Evolutionary conservation across 2,329 filamentous ascomycete genomes (phyloP).

Genomic region (Thielaviopsis euricoi): DNA sequence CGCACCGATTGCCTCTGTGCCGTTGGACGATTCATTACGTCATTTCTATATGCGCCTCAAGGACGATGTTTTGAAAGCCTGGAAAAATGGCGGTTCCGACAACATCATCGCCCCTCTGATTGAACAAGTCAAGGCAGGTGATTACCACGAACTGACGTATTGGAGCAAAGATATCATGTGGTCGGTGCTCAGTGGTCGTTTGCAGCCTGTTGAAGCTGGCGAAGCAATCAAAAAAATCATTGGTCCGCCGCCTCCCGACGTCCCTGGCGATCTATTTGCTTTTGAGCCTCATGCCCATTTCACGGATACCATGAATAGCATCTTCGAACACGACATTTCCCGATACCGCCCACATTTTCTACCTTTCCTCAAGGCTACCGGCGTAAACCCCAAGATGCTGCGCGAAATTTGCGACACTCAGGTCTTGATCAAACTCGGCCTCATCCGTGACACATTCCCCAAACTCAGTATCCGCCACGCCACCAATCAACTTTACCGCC

Average conservation of each 20-base stretch:
- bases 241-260: conserved; percentile 34
- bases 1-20: not conserved
- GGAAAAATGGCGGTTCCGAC: conserved; percentile 51
- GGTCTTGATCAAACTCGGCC: conserved; percentile 55
- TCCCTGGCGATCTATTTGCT: conserved; percentile 30
- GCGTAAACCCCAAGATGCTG: conserved; percentile 54
- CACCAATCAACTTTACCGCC: conserved; percentile 84
- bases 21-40: conserved; percentile 1
- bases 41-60: conserved; percentile 36
- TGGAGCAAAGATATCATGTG: conserved; percentile 77
- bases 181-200: conserved; percentile 51
- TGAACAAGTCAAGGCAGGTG: conserved; percentile 48
- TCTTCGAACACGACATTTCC: conserved; percentile 52
- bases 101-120: conserved; percentile 49
- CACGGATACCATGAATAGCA: conserved; percentile 65
- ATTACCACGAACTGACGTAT: conserved; percentile 49
- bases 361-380: conserved; percentile 54
- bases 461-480: conserved; percentile 75
- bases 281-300: conserved; percentile 57
- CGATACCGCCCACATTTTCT: conserved; percentile 36
- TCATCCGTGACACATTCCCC: conserved; percentile 73
- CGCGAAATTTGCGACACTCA: conserved; percentile 69
- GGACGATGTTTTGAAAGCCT: conserved; percentile 47
- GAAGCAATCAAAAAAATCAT: conserved; percentile 58
- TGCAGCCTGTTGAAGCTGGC: conserved; percentile 55